Base-by-base conservation (phyloP, 192 early-diverging fungal genomes). In the Coemansia sp. region DNA sequence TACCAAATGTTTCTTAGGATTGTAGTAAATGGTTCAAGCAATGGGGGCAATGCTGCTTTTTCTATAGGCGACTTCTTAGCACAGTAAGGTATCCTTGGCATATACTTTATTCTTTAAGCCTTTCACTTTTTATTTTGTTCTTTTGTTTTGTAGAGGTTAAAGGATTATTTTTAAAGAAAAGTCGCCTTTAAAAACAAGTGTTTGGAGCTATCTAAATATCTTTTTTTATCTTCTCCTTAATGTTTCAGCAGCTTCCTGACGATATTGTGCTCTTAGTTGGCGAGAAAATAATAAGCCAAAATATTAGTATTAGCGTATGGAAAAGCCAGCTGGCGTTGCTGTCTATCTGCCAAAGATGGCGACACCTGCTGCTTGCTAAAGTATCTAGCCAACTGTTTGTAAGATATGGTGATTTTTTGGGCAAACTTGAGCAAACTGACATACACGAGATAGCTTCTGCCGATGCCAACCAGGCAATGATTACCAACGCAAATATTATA, bases 281-380 rank as follows among this genome's bases (percentile, higher is more conserved):
- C 30, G 30, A 31, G 30, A 3, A 31, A 31, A 3, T 31, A 6
- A 31, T 31, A 3, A 31, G 30, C 6, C 30, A 31, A 6, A 31
- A 3, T 31, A 31, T 5, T 6, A 31, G 30, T 31, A 6, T 31
- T 31, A 6, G 6, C 6, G 30, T 23, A 3, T 57, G 55, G 55
- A 48, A 48, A 30, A 28, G 19, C 18, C 0, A 19, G 15, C 45
- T 57, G 19, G 5, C 44, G 35, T 21, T 57, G 30, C 7, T 57
- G 0, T 43, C 40, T 21, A 18, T 48, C 5, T 57, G 55, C 2
- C 42, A 36, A 18, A 26, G 38, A 12, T 57, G 55, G 55, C 55
- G 55, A 35, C 26, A 21, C 6, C 1, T 47, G 3, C 44, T 23
- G 0, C 7, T 57, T 43, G 33, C 55, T 16, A 43, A 47, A 13